These are phyloP conservation scores for Oryza nivara DNA, from an alignment of 176 grass and related monocot genomes.

Conservation along the genomic window DNA sequence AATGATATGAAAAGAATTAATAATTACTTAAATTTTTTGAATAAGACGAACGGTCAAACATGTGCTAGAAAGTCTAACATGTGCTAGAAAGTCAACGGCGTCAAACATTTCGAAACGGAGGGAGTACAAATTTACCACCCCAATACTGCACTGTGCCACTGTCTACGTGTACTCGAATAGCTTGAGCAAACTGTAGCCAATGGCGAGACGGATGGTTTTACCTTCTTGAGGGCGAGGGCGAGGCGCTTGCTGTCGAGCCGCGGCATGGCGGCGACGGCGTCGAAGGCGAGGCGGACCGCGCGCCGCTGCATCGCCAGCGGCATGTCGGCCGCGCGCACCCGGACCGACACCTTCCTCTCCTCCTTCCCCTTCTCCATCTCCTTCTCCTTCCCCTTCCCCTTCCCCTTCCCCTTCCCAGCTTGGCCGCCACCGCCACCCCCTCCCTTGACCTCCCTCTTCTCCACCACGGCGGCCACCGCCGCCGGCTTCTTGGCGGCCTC, in stretches of 20 bases:
- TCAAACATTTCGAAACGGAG: no score
- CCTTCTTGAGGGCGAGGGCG: slow-evolving; percentile 89
- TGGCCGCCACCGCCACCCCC: neutral
- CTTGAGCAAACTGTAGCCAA: neutral
- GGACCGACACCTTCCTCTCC: slow-evolving; percentile 47
- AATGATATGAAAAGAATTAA: no score
- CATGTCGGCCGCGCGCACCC: slow-evolving; percentile 84
- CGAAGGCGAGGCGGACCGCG: slow-evolving; percentile 68
- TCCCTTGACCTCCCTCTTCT: slow-evolving; percentile 33
- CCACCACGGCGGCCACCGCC: neutral
- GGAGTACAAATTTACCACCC: neutral
- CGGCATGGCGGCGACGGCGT: slow-evolving; percentile 66
- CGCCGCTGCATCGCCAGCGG: slow-evolving; percentile 67
- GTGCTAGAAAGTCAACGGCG: no score
- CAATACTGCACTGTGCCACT: neutral
- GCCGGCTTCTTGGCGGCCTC: slow-evolving; percentile 4
- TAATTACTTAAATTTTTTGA: no score
- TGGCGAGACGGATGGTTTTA: slow-evolving; percentile 15
- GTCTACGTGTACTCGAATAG: neutral
- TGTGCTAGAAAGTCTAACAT: no score
- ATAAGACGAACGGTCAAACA: no score
- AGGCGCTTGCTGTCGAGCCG: slow-evolving; percentile 82
- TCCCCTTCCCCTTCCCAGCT: slow-evolving; percentile 30
- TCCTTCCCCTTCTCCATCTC: slow-evolving; percentile 7
- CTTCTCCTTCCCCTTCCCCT: slow-evolving; percentile 43